Base-by-base conservation (phyloP, 257 asterid genomes). In the Oldenlandia corymbosa region DNA sequence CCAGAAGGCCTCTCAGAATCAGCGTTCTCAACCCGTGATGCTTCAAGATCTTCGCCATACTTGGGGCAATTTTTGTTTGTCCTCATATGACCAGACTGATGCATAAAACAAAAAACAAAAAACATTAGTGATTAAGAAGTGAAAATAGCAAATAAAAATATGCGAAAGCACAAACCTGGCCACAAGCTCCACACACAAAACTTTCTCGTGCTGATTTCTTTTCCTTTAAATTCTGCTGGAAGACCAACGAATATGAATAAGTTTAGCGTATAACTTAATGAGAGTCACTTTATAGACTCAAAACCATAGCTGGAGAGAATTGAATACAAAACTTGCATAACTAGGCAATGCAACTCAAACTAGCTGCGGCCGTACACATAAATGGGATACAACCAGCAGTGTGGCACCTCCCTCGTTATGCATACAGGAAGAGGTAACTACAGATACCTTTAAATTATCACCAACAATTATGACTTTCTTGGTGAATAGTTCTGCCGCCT, bases 121-220 rank as follows among this genome's bases (percentile, higher is more conserved):
- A 12, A 53, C 32, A 27, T 62, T 56, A 32, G 11, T 16, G 59
- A n/a, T 14, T 46, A 56, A 65, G 47, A 71, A 61, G 21, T 10
- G 47, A 23, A 41, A n/a, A 73, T 64, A 68, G 17, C 48, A 36
- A 48, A 47, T 37, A 62, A 52, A 21, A 37, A 47, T 51, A 60
- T n/a, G 61, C 51, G 67, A 42, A 58, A 70, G 67, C 49, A 68
- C 73, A 63, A 76, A 93, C 99, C 99, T 89, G 97, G 70, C 95
- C 92, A 75, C 99, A 93, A 42, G 99, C 99, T 71, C 99, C 99
- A 78, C 99, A 93, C 58, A 93, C 92, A 64, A 93, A 93, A 74
- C 88, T 90, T 53, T 93, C 99, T 79, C 99, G 82, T 30, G 99
- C 97, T 18, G 90, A 77, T 75, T 93, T 93, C 84, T 93, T 93